phyloP scores from a whole-genome alignment of 2,329 filamentous ascomycete species.

The Botrytis deweyae region DNA sequence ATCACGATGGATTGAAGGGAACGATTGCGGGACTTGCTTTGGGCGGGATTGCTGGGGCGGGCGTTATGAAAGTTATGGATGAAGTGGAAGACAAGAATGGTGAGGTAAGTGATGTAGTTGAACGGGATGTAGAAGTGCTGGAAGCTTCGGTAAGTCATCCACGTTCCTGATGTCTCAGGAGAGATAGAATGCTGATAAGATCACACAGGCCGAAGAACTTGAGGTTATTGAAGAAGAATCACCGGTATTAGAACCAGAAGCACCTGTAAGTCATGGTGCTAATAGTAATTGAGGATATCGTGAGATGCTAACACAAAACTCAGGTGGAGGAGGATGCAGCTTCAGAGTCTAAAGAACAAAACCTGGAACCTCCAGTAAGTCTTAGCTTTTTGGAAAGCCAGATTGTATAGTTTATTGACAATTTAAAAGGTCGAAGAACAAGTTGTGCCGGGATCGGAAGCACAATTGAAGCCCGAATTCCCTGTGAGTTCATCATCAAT shows the following conservation, averaged over 20 bases:
- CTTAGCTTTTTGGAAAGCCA: too few relatives aligned
- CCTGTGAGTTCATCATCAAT: not conserved
- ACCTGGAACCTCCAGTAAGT: not conserved
- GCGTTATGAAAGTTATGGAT: not conserved
- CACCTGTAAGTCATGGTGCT: not conserved
- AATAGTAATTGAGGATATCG: accelerated
- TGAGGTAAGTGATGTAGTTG: not conserved
- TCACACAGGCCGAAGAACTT: not conserved
- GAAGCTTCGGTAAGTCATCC: not conserved
- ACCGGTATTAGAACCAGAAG: not conserved
- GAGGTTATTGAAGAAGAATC: not conserved
- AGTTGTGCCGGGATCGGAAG: not conserved
- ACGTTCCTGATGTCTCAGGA: not conserved
- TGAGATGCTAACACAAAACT: not conserved
- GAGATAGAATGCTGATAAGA: not conserved
- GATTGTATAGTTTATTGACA: not conserved
- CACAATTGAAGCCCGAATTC: not conserved
- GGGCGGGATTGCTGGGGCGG: conserved; percentile 27
- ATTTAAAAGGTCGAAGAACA: not conserved
- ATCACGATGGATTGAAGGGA: conserved; percentile 31
- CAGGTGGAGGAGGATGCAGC: not conserved
- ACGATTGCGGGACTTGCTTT: conserved; percentile 29
- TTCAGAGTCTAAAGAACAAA: not conserved
- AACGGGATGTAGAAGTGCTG: not conserved
- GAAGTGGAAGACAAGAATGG: not conserved